A percentile compares a stretch with the other conserved stretches of the same genome.
These are phyloP conservation scores for Fagopyrum homotropicum DNA, from an alignment of 148 eudicot genomes.

Conservation along the genomic window DNA sequence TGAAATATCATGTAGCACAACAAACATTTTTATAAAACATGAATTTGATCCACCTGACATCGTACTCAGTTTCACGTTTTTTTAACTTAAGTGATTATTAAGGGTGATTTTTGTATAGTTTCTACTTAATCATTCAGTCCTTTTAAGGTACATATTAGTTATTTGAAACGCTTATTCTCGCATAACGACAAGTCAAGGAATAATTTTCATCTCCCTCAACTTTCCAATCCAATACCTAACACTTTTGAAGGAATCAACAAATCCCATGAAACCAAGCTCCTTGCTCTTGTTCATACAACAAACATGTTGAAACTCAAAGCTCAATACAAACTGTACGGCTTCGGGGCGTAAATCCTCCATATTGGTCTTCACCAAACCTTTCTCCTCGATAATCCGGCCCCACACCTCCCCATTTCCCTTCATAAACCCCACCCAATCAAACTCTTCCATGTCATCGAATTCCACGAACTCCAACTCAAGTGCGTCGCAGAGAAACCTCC, in stretches of 20 bases:
- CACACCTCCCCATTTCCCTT: constrained; percentile 34
- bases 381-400: constrained; percentile 35
- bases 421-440: constrained; percentile 31
- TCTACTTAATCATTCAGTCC: too few species aligned
- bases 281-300: constrained; percentile 46
- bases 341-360: constrained; percentile 31
- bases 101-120: too few species aligned
- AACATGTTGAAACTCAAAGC: constrained; percentile 21
- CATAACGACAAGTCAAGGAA: background rate
- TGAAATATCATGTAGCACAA: too few species aligned
- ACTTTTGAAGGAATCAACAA: constrained; percentile 22
- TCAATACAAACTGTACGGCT: constrained; percentile 8
- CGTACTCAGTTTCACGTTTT: too few species aligned
- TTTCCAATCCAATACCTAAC: constrained; percentile 26
- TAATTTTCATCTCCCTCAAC: constrained; percentile 29
- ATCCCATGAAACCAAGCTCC: constrained; percentile 39
- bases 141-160: too few species aligned
- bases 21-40: too few species aligned
- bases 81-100: too few species aligned
- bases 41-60: too few species aligned
- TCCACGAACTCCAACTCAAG: constrained; percentile 26
- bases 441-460: constrained; percentile 13
- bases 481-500: constrained; percentile 31
- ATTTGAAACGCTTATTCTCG: too few species aligned
- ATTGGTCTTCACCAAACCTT: constrained; percentile 26